Base-by-base conservation (phyloP, 805 yeast species). In the Kregervanrija pseudodelftensis region DNA sequence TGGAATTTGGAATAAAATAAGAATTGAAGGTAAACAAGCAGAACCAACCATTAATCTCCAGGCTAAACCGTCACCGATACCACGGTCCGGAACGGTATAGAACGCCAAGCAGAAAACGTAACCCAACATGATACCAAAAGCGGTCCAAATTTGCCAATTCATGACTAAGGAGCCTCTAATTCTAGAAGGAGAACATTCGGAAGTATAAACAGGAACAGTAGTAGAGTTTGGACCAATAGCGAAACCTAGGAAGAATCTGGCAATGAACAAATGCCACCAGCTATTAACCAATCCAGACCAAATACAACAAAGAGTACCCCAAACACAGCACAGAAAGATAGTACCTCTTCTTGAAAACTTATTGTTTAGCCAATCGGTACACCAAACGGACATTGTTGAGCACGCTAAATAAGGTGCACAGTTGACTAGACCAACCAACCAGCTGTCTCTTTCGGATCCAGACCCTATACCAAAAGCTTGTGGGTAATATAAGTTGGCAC, bases 81-180 rank as follows among this genome's bases (percentile, higher is more conserved):
- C 72, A 41, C 62, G 64, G 36, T 57, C 60, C 2, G 76, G 72
- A 40, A 82, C 77, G 40, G 69, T 63, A 64, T 76, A 79, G 56
- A 82, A 80, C 0, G 85, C 85, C 53, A 82, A 63, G 5, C 78
- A 73, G 39, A 82, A 72, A 36, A 78, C 82, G 57, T 80, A 79
- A 44, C 89, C 89, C 59, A 82, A 68, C 76, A 80, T 79, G 51
- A 81, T 80, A 58, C 89, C 89, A 52, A 79, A 77, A 8, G 87
- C 87, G 5, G 87, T 81, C 70, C 79, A 80, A 50, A 80, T 70
- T 61, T 81, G 87, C 87, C 87, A 82, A 65, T 78, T 70, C 86
- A 81, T 80, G 36, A 80, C 82, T 44, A 81, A 63, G 3, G 82
- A 72, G 49, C 89, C 89, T 63, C 89, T 68, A 47, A 79, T 74